These are phyloP conservation scores for Rhodocollybia butyracea DNA, from an alignment of 768 basidiomycete species.

Conservation along the genomic window DNA sequence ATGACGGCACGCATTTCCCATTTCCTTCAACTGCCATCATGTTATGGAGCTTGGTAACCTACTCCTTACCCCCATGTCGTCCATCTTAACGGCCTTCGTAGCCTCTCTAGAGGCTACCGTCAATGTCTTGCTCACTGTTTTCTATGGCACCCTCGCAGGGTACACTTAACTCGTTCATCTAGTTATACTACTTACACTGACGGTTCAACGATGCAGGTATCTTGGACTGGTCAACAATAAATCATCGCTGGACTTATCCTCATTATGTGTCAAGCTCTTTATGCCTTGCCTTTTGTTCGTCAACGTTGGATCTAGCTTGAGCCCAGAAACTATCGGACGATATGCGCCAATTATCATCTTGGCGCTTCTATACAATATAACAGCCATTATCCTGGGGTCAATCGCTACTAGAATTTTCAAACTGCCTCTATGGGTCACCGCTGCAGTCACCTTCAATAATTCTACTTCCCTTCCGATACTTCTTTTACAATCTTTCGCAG, in stretches of 20 bases:
- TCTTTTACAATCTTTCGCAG: slow-evolving; percentile 5
- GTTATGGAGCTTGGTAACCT: too few species aligned
- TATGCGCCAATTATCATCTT: background rate
- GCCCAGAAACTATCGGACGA: background rate
- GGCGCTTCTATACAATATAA: background rate
- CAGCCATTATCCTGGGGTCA: background rate
- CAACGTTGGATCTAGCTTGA: background rate
- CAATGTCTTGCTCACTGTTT: slow-evolving; percentile 3
- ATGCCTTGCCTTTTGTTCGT: slow-evolving; percentile 3
- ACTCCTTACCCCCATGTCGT: background rate
- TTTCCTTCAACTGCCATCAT: too few species aligned
- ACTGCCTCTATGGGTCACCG: slow-evolving; percentile 1
- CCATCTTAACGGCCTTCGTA: slow-evolving; percentile 1
- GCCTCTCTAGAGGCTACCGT: background rate
- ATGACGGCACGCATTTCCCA: too few species aligned
- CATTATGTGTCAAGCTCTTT: background rate
- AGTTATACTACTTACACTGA: too few species aligned
- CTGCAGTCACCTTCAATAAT: slow-evolving; percentile 8
- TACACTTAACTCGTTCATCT: too few species aligned
- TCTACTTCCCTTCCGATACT: slow-evolving; percentile 7
- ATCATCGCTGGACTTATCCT: background rate
- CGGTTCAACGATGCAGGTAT: too few species aligned
- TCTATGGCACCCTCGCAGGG: slow-evolving; percentile 3
- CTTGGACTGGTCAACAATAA: background rate
- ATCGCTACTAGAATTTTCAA: background rate